A percentile compares a stretch with the other conserved stretches of the same genome.
These are phyloP conservation scores for Nemania sp. DNA, from an alignment of 2,329 filamentous ascomycete genomes.

Conservation along the genomic window DNA sequence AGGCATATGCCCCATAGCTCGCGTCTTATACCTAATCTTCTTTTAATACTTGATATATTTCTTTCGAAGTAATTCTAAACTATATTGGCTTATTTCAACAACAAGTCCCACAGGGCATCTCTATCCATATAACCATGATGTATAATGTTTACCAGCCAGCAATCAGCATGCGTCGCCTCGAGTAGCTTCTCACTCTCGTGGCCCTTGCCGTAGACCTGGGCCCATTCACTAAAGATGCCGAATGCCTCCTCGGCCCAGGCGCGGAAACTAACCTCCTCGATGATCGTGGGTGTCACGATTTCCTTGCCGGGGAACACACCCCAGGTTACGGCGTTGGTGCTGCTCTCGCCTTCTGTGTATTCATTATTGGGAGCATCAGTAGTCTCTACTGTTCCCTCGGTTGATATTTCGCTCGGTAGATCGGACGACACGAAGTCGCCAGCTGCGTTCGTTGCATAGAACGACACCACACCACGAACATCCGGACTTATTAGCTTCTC, in stretches of 20 bases:
- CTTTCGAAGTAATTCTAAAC: not conserved
- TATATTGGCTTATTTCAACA: conserved; percentile 56
- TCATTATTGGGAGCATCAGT: conserved; percentile 2
- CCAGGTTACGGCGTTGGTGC: conserved; percentile 96
- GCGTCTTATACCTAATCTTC: not conserved
- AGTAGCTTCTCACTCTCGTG: conserved; percentile 79
- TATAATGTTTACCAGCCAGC: conserved; percentile 92
- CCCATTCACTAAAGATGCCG: conserved; percentile 95
- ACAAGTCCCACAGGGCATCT: conserved; percentile 78
- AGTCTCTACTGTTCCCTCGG: not conserved
- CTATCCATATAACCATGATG: conserved; percentile 81
- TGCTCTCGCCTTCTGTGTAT: conserved; percentile 55
- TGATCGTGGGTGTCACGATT: conserved; percentile 95
- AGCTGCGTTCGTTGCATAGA: conserved; percentile 83
- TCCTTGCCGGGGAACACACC: conserved; percentile 95
- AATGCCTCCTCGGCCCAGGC: conserved; percentile 98
- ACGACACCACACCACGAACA: conserved; percentile 77
- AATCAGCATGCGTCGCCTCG: conserved; percentile 73
- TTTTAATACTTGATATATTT: not conserved
- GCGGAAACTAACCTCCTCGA: conserved; percentile 92
- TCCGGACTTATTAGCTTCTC: conserved; percentile 70
- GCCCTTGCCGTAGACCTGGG: conserved; percentile 82
- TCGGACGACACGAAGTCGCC: conserved; percentile 85
- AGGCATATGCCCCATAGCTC: not conserved
- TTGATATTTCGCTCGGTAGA: conserved; percentile 53